A percentile compares a stretch with the other conserved stretches of the same genome.
Evolutionary conservation across 1,139 yeast species (phyloP).

Genomic region (Tardiomyces depauwii): DNA sequence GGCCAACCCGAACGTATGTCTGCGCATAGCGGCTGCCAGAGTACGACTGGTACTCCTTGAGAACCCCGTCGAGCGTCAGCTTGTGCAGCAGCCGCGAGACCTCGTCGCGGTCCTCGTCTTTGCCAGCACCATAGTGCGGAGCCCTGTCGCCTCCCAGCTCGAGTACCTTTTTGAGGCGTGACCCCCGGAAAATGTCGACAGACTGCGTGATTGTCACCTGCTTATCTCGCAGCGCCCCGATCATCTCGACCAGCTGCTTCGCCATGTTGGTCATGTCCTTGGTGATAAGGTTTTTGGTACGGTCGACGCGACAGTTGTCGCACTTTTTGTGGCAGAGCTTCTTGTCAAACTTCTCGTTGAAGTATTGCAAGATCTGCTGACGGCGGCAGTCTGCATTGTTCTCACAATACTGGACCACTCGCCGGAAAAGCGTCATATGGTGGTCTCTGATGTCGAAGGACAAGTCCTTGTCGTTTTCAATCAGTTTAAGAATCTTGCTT

Average conservation of each 20-base stretch:
- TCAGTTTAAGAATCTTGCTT: slow-evolving; percentile 53
- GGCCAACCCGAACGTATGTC: slow-evolving; percentile 57
- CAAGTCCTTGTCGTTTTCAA: slow-evolving; percentile 62
- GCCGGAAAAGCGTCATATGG: slow-evolving; percentile 65
- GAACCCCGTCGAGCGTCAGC: slow-evolving; percentile 53
- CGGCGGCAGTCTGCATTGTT: slow-evolving; percentile 86
- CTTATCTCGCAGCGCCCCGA: slow-evolving; percentile 42
- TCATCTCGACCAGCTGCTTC: slow-evolving; percentile 45
- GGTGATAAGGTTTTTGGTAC: slow-evolving; percentile 34
- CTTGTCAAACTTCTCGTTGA: slow-evolving; percentile 71
- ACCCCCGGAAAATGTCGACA: slow-evolving; percentile 76
- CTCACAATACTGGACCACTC: slow-evolving; percentile 87
- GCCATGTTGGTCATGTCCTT: slow-evolving; percentile 66
- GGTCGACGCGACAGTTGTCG: slow-evolving; percentile 66
- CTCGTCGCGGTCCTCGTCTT: slow-evolving; percentile 48
- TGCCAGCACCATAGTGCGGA: slow-evolving; percentile 63
- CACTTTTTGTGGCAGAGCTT: slow-evolving; percentile 59
- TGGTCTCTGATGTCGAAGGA: slow-evolving; percentile 58
- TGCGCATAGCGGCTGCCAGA: slow-evolving; percentile 44
- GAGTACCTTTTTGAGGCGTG: slow-evolving; percentile 49
- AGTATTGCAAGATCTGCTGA: slow-evolving; percentile 77
- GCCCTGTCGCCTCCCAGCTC: slow-evolving; percentile 50
- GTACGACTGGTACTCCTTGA: slow-evolving; percentile 45
- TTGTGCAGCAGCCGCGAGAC: slow-evolving; percentile 76
- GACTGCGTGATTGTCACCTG: slow-evolving; percentile 71